Conservation (phyloP, 2,329 filamentous ascomycete genomes). For the Aureobasidium namibiae region DNA sequence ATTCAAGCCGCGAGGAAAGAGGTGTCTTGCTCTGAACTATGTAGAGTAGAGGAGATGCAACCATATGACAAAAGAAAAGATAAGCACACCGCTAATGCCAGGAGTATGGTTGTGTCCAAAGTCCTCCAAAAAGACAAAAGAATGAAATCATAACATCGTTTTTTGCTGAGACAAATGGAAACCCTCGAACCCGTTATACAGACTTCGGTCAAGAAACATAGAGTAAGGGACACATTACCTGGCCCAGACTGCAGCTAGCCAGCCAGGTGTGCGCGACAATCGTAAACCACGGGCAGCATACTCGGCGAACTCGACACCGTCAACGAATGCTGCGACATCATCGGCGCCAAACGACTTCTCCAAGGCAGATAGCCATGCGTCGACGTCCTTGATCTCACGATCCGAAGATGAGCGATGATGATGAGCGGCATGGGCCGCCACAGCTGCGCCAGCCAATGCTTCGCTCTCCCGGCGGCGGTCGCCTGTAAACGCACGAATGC, state of each 20-base stretch:
- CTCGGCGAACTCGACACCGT: constrained; percentile 28
- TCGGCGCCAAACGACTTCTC: constrained; percentile 32
- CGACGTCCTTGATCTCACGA: constrained; percentile 23
- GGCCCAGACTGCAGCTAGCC: not conserved
- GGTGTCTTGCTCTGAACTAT: not conserved
- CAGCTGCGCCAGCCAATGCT: constrained; percentile 13
- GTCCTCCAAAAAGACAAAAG: not conserved
- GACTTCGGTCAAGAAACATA: not conserved
- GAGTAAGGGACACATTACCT: not conserved
- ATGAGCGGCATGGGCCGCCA: not conserved
- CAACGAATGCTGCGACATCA: constrained; percentile 33
- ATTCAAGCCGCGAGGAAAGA: not conserved
- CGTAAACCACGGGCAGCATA: constrained; percentile 19
- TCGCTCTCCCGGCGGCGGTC: constrained; percentile 8
- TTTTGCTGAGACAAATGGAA: not conserved
- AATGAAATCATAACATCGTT: not conserved
- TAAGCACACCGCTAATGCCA: not conserved
- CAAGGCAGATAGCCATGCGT: constrained; percentile 29
- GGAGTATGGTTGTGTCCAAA: not conserved
- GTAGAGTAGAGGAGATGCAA: not conserved
- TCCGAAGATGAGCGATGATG: constrained; percentile 12
- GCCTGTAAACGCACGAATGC: constrained; percentile 43
- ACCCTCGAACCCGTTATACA: not conserved
- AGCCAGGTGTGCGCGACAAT: not conserved
- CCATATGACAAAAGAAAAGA: not conserved